These are phyloP conservation scores for Linum usitatissimum DNA, from an alignment of 345 rosid genomes.

Conservation along the genomic window DNA sequence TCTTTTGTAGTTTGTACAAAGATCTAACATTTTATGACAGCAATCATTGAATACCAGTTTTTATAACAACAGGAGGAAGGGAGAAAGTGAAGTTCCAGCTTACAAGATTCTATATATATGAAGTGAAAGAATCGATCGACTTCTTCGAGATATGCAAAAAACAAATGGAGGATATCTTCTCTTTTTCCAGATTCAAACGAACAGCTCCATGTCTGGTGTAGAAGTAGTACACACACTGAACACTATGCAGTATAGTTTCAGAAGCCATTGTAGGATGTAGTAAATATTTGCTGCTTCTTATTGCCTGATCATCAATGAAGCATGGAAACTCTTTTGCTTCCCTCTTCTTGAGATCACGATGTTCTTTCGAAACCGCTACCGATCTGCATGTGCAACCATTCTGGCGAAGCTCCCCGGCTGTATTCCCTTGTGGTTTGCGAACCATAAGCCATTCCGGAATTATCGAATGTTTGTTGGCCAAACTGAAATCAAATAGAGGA, in stretches of 20 bases:
- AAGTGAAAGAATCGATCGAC: constrained; percentile 15
- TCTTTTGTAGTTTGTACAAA: background rate
- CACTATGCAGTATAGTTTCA: constrained; percentile 17
- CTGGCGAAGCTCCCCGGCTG: constrained; percentile 54
- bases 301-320: constrained; percentile 8
- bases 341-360: constrained; percentile 17
- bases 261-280: constrained; percentile 11
- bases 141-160: constrained; percentile 14
- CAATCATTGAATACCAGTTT: background rate
- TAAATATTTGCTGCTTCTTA: constrained; percentile 22
- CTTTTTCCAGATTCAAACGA: constrained; percentile 10
- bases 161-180: constrained; percentile 18
- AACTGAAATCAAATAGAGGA: constrained; percentile 31
- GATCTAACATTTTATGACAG: background rate
- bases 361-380: constrained; percentile 63
- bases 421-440: constrained; percentile 57
- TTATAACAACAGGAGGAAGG: constrained; percentile 1
- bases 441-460: constrained; percentile 44
- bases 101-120: constrained; percentile 9
- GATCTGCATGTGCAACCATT: constrained; percentile 89
- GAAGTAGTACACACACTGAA: constrained; percentile 12
- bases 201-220: constrained; percentile 21
- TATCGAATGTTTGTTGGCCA: constrained; percentile 54
- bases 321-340: no score
- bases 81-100: constrained; percentile 10